A percentile compares a stretch with the other conserved stretches of the same genome.
Evolutionary conservation across 23 red algal genomes (phyloP).

Genomic region (Chondrus crispus): DNA sequence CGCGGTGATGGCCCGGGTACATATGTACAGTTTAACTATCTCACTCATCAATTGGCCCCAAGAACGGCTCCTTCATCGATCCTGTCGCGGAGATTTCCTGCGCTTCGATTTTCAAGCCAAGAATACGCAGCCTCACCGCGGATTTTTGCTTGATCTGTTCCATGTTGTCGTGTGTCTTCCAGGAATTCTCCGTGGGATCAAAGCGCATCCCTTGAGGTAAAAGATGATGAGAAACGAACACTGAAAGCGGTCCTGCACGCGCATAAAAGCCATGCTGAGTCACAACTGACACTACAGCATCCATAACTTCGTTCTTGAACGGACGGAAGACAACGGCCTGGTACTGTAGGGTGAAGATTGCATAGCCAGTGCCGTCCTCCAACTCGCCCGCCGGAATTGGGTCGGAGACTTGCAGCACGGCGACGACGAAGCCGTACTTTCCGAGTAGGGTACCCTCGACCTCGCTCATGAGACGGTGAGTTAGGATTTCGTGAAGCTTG

Average conservation of each 20-base stretch:
- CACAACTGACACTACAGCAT: conserved; percentile 78
- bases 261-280: conserved; percentile 95
- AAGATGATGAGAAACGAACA: conserved; percentile 84
- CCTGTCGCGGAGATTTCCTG: conserved; percentile 87
- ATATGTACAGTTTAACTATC: not conserved
- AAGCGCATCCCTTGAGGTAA: conserved; percentile 84
- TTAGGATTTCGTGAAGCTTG: conserved; percentile 74
- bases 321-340: conserved; percentile 97
- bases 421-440: conserved; percentile 79
- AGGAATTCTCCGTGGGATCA: conserved; percentile 29
- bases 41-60: conserved; percentile 67
- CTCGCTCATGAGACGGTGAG: conserved; percentile 70
- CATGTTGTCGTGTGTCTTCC: conserved; percentile 34
- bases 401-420: conserved; percentile 72
- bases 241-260: conserved; percentile 79
- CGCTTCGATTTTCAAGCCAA: conserved; percentile 95
- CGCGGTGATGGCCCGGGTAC: too few species aligned
- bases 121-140: conserved; percentile 74
- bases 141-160: conserved; percentile 67
- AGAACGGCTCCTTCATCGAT: conserved; percentile 81
- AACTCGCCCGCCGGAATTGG: conserved; percentile 75
- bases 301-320: conserved; percentile 93
- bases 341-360: conserved; percentile 85
- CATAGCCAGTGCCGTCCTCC: conserved; percentile 70
- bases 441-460: conserved; percentile 89